Base-by-base conservation (phyloP, 176 grass and related monocot genomes). In the Musa troglodytarum region DNA sequence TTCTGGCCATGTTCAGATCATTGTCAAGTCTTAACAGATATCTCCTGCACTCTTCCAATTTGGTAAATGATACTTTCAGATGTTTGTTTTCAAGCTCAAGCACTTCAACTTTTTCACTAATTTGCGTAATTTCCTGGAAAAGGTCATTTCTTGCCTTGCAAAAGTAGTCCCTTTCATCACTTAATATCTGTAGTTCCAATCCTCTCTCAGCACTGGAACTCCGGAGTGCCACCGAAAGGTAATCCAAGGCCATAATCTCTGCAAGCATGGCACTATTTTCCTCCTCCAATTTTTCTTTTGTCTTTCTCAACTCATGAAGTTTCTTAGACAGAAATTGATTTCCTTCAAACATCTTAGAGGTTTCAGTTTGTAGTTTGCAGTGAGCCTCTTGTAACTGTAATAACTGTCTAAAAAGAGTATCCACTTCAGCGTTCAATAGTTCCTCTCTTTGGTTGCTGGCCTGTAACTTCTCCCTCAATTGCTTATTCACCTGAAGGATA, bases 351-450 rank as follows among this genome's bases (percentile, higher is more conserved):
- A 99, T 63, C 79, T 86, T 92, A 65, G 82, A 75, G 16, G 91
- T 84, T 68, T 94, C 86, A 52, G 63, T 81, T 73, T 99, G 95
- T 71, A 92, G 58, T 49, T 74, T 84, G 29, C 87, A 78, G 0
- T 86, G 88, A 25, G 85, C 87, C 54, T 88, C 84, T 56, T 94
- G 95, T 70, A 99, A 79, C 69, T 94, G 88, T 1, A 88, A 68
- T 55, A 99, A 73, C 75, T 91, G 90, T 53, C 85, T 68, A 68
- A 92, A 80, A 70, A 94, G 83, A 80, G 89, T 86, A 74, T 92
- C 90, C 19, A 86, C 77, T 75, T 99, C 95, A 12, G 80, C 53
- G 67, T 90, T 89, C 75, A 94, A 26, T 64, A 88, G 88, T 49
- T 89, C 82, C 50, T 87, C 82, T 74, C 77, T 87, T 54, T 85